Percentiles rank a stretch among this genome's conserved stretches.
These are phyloP conservation scores for Chlamydomonas incerta DNA, from an alignment of 139 green algal species.

Conservation along the genomic window DNA sequence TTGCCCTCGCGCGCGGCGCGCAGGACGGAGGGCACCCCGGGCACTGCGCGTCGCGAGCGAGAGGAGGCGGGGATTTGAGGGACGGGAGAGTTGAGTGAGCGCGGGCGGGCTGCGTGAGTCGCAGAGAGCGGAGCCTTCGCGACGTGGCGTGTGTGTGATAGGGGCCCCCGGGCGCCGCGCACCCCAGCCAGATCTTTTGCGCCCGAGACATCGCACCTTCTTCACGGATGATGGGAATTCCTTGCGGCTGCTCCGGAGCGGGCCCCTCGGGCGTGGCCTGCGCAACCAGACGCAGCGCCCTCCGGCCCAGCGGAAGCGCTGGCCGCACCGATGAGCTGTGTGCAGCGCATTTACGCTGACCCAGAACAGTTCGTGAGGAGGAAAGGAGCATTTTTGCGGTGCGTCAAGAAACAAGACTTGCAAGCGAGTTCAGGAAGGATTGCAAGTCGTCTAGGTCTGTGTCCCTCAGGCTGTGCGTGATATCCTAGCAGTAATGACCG, in stretches of 20 bases:
- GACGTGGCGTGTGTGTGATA: neutral
- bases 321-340: too few relatives aligned
- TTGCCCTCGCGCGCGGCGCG: neutral
- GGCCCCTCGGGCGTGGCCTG: too few relatives aligned
- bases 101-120: too few relatives aligned
- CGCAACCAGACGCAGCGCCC: neutral
- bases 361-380: neutral
- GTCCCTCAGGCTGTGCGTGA: too few relatives aligned
- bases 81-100: neutral
- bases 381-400: neutral
- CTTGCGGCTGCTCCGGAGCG: too few relatives aligned
- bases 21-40: neutral
- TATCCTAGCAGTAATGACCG: too few relatives aligned
- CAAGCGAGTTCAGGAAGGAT: too few relatives aligned
- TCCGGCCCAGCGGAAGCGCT: neutral
- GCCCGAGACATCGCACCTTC: neutral
- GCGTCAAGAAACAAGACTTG: too few relatives aligned
- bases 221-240: conserved; percentile 4
- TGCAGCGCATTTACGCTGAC: neutral
- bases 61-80: neutral
- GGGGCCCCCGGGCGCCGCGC: neutral
- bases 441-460: too few relatives aligned
- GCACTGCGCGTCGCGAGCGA: neutral
- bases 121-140: neutral
- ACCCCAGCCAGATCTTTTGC: neutral